These are phyloP conservation scores for Ananas comosus DNA, from an alignment of 176 grass and related monocot species.

Conservation along the genomic window DNA sequence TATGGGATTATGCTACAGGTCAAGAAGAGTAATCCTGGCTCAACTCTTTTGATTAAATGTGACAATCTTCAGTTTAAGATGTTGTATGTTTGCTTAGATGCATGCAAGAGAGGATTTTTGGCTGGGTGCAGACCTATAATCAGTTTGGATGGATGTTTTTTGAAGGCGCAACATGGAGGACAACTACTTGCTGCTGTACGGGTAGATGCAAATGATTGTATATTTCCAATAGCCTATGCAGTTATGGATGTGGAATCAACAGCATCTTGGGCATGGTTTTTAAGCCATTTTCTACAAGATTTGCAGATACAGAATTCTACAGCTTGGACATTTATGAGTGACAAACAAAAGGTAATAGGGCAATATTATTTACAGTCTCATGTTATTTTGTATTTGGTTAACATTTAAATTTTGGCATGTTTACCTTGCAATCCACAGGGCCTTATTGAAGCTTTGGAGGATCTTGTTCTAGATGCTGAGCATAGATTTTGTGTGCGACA, in stretches of 20 bases:
- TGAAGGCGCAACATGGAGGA: conserved; percentile 12
- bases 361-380: neutral
- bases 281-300: conserved; percentile 1
- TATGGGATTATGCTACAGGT: conserved; percentile 11
- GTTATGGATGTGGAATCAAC: neutral
- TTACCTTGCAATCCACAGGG: neutral
- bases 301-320: conserved; percentile 8
- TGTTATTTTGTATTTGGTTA: neutral
- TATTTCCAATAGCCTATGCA: conserved; percentile 17
- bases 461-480: conserved; percentile 7
- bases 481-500: conserved; percentile 19
- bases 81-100: conserved; percentile 10
- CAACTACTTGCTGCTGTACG: conserved; percentile 2
- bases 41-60: conserved; percentile 5
- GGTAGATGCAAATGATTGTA: conserved; percentile 14
- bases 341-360: conserved; percentile 12
- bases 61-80: neutral
- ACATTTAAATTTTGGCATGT: neutral
- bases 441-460: neutral
- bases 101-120: conserved; percentile 15
- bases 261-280: conserved; percentile 13
- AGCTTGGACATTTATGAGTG: conserved; percentile 18
- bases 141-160: conserved; percentile 19
- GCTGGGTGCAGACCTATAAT: conserved; percentile 15
- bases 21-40: conserved; percentile 8